A percentile compares a stretch with the other conserved stretches of the same genome.
Conservation (phyloP, 2,329 filamentous ascomycete species). For the Talaromyces sp. region DNA sequence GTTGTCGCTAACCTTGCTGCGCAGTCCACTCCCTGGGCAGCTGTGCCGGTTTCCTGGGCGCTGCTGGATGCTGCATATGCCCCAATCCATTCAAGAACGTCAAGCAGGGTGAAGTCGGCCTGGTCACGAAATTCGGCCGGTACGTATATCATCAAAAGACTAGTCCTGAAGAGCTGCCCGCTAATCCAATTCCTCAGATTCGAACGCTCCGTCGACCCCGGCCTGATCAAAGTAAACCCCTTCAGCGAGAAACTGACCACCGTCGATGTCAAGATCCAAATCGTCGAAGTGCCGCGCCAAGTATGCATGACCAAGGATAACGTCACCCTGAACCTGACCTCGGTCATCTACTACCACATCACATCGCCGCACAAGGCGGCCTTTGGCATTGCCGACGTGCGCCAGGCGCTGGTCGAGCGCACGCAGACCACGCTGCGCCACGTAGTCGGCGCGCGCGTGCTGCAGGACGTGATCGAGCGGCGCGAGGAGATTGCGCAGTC, state of each 20-base stretch:
- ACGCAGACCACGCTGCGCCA: constrained; percentile 97
- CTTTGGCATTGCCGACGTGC: constrained; percentile 91
- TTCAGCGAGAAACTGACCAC: constrained; percentile 84
- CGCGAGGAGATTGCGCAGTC: constrained; percentile 94
- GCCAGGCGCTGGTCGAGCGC: constrained; percentile 92
- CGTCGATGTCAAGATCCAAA: constrained; percentile 99
- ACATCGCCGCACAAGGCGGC: constrained; percentile 92
- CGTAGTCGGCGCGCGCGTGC: constrained; percentile 87
- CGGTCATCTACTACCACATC: constrained; percentile 99
- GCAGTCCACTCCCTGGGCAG: constrained; percentile 68
- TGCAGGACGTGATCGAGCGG: constrained; percentile 97
- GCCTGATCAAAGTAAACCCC: constrained; percentile 95
- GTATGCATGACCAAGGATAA: constrained; percentile 99
- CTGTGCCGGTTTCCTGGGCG: constrained; percentile 71
- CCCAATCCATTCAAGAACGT: constrained; percentile 96
- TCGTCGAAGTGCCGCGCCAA: constrained; percentile 90
- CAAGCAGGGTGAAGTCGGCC: constrained; percentile 84
- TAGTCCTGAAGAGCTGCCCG: not conserved
- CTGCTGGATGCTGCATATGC: constrained; percentile 83
- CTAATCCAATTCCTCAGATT: constrained; percentile 47
- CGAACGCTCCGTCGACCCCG: constrained; percentile 91
- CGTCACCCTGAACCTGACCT: constrained; percentile 86
- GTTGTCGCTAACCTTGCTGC: constrained; percentile 3
- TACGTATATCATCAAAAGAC: constrained; percentile 13
- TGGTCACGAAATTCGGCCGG: constrained; percentile 89